Evolutionary conservation across 805 yeast species (phyloP), one percentile per base, ranked within the genome.

Genomic region (Candida pseudofarinosa): DNA sequence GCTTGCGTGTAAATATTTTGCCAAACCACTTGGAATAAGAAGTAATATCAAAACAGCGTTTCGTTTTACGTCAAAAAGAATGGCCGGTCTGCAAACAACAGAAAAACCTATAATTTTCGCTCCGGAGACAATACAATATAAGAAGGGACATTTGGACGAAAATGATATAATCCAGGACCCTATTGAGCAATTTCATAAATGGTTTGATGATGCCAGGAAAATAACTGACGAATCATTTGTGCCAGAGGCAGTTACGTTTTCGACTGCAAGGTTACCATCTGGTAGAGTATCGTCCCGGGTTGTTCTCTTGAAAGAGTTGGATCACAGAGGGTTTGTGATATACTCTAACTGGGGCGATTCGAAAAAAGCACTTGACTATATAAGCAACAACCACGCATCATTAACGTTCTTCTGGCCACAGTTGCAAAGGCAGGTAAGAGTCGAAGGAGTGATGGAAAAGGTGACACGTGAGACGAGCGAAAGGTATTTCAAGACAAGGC

Each of bases 311-410:
- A 93, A 93, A 58, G 98, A 93, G 58, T 74, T 93, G 45, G 98
- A 91, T 62, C 72, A 77, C 40, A 73, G 77, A 36, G 99, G 97
- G 3, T 85, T 91, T 53, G 79, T 89, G 7, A 73, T 93, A 34
- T 93, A 87, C 65, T 88, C 97, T 42, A 93, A 93, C 64, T 90
- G 97, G 95, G 88, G 75, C 26, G 74, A 83, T 7, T 85, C 95
- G 30, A 89, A 87, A 63, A 93, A 93, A 64, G 80, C 85, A 15
- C 56, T 67, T 37, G 97, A 90, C 61, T 69, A 82, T 46, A 65
- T 65, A 32, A 67, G 83, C 31, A 93, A 93, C 63, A 85, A 86
- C 48, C 74, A 78, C 55, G 97, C 90, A 1, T 80, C 96, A 1
- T 69, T 93, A 50, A 83, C 85, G 10, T 93, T 91, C 61, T 93